Evolutionary conservation across 306 rosid species (phyloP), one percentile per base, ranked within the genome.

Genomic region (Bauhinia variegata): DNA sequence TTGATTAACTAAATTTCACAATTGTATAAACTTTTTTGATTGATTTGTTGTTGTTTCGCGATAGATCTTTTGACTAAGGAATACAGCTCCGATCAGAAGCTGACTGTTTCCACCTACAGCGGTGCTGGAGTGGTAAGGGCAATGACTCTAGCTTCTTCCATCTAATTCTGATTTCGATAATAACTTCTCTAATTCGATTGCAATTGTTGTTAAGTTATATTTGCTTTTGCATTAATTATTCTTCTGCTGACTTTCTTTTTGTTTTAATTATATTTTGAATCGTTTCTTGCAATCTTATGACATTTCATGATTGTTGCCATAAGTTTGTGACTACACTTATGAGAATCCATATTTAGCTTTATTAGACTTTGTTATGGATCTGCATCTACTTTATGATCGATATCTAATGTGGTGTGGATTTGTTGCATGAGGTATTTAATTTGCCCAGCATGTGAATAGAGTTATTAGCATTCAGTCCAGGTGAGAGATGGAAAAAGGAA

Each of bases 41-140:
- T 53, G 31, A 37, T 61, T 75, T 54, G 63, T 75, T 68, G n/a
- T n/a, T n/a, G 11, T 56, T 75, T 48, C 59, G 66, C 13, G 19
- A n/a, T 72, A 95, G 99, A 95, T 95, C 89, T 95, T 80, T 71
- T 90, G 42, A 88, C 86, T 6, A 95, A 66, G 83, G 99, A 95
- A 59, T 90, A 88, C 62, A 82, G 14, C 78, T 51, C 89, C 61
- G 97, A 95, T 80, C 89, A 86, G 79, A 95, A 95, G 66, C 78
- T 95, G 75, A 75, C 91, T 11, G 68, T 90, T 65, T 85, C 87
- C 16, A 75, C 96, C 69, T 77, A 73, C 79, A 90, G 92, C 80
- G 74, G 52, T 50, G 73, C 96, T 2, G 99, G 99, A 68, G 99
- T 86, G 70, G 99, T 90, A 85, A 28, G 80, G 37, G 46, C 54